phyloP scores from a whole-genome alignment of 2,329 filamentous ascomycete genomes.

The Fusarium sambucinum region DNA sequence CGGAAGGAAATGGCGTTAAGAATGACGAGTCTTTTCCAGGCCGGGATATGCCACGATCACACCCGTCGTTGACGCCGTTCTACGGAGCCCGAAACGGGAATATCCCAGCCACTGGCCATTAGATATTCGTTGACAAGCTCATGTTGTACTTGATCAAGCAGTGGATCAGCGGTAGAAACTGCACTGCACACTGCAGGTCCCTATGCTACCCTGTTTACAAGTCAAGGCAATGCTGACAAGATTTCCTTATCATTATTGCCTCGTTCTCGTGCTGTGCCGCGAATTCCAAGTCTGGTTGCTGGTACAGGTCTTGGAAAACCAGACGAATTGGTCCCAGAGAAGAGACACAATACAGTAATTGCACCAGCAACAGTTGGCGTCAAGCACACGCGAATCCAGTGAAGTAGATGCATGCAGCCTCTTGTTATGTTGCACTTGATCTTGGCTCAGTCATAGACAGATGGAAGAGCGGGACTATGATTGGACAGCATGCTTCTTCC shows the following conservation, averaged over 20 bases:
- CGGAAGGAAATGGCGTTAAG: conserved; percentile 34
- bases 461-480: conserved; percentile 34
- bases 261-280: conserved; percentile 7
- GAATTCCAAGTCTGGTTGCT: conserved; percentile 15
- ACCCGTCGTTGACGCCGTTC: conserved; percentile 24
- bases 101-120: conserved; percentile 37
- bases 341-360: conserved; percentile 19
- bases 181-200: conserved; percentile 35
- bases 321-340: conserved; percentile 17
- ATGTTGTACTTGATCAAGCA: background rate
- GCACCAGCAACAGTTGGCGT: conserved; percentile 36
- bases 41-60: conserved; percentile 27
- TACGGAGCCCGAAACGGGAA: conserved; percentile 25
- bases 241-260: conserved; percentile 9
- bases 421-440: conserved; percentile 43
- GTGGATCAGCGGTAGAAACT: conserved; percentile 30
- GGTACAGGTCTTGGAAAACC: conserved; percentile 6
- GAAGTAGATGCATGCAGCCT: conserved; percentile 28
- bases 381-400: conserved; percentile 25
- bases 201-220: conserved; percentile 9
- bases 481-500: conserved; percentile 22
- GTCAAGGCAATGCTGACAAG: conserved; percentile 12
- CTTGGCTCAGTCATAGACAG: conserved; percentile 43
- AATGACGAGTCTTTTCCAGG: conserved; percentile 35
- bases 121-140: conserved; percentile 24